Conservation (phyloP, 139 green algal genomes). For the Dunaliella primolecta region DNA sequence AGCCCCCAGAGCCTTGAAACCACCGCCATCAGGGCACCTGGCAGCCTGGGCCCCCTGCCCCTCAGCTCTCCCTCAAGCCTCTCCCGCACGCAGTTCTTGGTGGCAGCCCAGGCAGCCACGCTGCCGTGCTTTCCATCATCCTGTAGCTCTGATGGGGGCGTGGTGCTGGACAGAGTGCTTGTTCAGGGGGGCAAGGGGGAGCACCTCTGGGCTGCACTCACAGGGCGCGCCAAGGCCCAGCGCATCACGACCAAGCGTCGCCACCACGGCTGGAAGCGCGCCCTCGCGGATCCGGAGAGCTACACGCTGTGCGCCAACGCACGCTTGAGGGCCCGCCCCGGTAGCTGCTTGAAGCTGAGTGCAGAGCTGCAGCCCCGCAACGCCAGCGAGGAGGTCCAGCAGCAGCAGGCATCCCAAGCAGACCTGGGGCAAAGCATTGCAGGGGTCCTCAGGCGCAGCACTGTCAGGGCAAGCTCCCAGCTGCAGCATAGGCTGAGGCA, state of each 20-base stretch:
- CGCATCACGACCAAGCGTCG: background rate
- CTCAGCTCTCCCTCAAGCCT: constrained; percentile 53
- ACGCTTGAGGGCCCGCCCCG: background rate
- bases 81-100: constrained; percentile 60
- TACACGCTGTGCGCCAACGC: constrained; percentile 45
- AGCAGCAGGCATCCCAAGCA: background rate
- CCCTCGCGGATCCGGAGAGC: constrained; percentile 46
- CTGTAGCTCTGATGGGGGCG: constrained; percentile 48
- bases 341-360: background rate
- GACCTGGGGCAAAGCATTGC: background rate
- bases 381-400: constrained; percentile 1
- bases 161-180: constrained; percentile 60
- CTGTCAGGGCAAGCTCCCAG: background rate
- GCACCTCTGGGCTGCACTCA: constrained; percentile 64
- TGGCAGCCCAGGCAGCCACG: constrained; percentile 59
- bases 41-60: constrained; percentile 57
- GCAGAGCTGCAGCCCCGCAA: background rate
- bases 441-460: background rate
- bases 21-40: constrained; percentile 33
- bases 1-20: constrained; percentile 46
- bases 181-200: constrained; percentile 42
- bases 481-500: background rate
- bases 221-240: constrained; percentile 21
- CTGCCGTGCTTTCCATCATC: constrained; percentile 58
- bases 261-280: background rate